Base-by-base conservation (phyloP, 192 early-diverging fungal species). In the Lunasporangiospora selenospora region DNA sequence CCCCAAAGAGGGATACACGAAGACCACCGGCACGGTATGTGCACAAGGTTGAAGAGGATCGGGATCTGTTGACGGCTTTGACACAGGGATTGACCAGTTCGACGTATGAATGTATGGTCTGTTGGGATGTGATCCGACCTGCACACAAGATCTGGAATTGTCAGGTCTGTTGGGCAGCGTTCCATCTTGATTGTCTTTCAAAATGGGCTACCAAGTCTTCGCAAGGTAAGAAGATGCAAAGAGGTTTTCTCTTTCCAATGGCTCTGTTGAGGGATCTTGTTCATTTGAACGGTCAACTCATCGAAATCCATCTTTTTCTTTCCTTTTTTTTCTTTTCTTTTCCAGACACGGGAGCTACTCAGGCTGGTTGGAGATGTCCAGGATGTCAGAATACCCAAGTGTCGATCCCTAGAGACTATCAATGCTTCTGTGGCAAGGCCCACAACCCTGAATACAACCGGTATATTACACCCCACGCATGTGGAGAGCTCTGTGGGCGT, bases 81-180 rank as follows among this genome's bases (percentile, higher is more conserved):
- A 83, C 86, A 2, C 75, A 84, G 41, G 86, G 84, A 30, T 80
- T 96, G 44, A 82, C 73, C 18, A 86, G 76, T 31, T 83, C 86
- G 12, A 77, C 85, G 0, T 96, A 96, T 77, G 95, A 98, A 62
- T 98, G 97, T 80, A 94, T 97, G 94, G 88, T 98, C 9, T 98
- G 96, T 79, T 95, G 90, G 83, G 95, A 98, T 79, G 76, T 77
- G 18, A 82, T 98, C 46, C 79, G 84, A 41, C 81, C 77, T 11
- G 81, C 80, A 6, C 84, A 96, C 67, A 78, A 77, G 29, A 86
- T 88, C 8, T 98, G 97, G 97, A 85, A 82, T 41, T 98, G 97
- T 80, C 77, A 85, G 65, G 76, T 76, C 41, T 97, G 95, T 80
- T 96, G 86, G 87, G 92, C 91, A 12, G 86, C 95, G 3, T 97